Evolutionary conservation across 495 filamentous ascomycete species (phyloP), one percentile per base, ranked within the genome.

Genomic region (Xylaria curta): DNA sequence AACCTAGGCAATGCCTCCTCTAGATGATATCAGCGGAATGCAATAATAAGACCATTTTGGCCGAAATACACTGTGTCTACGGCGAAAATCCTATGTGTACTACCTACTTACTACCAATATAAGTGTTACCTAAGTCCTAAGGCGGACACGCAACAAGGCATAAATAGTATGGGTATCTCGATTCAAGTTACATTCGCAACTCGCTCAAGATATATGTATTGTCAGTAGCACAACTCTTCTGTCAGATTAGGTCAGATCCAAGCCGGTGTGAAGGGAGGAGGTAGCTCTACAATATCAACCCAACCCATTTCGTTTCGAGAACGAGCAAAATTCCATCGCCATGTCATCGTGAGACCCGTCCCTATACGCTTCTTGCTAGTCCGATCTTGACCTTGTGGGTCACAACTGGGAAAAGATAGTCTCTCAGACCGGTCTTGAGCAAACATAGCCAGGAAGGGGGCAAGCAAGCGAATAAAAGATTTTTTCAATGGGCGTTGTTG

Each of bases 11-110:
- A 36, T 49, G 64, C 31, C 59, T 64, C 59, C 24, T 21, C 26
- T 33, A 31, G 26, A 42, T 31, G 69, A 65, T 46, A 17, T 65
- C 46, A 63, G 26, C 19, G 47, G 33, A 36, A 24, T 65, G 47
- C 58, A 58, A 63, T 70, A 58, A 71, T 65, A 54, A 42, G 60
- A 42, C 49, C 47, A 71, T 58, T 24, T n/a, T 60, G 47, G 56
- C 12, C 36, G n/a, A 44, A 62, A 0, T n/a, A 53, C 33, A 31
- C 40, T 59, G 54, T 62, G 31, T 28, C 51, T 31, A 69, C 19
- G 49, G 65, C 33, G 31, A 54, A 8, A 42, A 56, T 42, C 49
- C 12, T 36, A 53, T 67, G 49, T 44, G 65, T 67, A 54, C 8
- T 8, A 26, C 44, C 8, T 8, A 26, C 44, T 51, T 21, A 44